Percentiles rank a stretch among this genome's conserved stretches.
Conservation (phyloP, 2,329 filamentous ascomycete genomes). For the Cladosporium sp. region DNA sequence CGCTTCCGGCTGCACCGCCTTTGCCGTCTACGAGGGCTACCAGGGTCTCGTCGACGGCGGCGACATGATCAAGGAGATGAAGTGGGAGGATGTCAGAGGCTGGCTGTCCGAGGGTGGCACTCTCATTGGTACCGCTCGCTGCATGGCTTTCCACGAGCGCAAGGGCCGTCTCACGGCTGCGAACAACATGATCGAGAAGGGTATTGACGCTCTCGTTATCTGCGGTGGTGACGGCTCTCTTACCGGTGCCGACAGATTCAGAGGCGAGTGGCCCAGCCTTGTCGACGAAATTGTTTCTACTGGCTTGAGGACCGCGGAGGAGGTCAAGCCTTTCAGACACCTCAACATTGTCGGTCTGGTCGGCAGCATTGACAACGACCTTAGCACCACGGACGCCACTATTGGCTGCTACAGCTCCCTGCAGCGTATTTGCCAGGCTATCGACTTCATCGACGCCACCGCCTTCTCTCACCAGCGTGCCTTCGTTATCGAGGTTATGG, state of each 20-base stretch:
- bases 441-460: constrained; percentile 95
- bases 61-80: constrained; percentile 79
- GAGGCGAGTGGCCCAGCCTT: constrained; percentile 85
- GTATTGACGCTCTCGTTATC: constrained; percentile 94
- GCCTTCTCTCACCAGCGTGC: constrained; percentile 91
- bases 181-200: constrained; percentile 88
- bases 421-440: constrained; percentile 87
- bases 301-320: constrained; percentile 64
- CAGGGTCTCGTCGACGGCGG: constrained; percentile 90
- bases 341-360: constrained; percentile 96
- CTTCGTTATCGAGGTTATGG: constrained; percentile 99
- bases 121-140: constrained; percentile 90
- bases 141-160: constrained; percentile 87
- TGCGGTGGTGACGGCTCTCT: constrained; percentile 96
- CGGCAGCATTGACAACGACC: constrained; percentile 97
- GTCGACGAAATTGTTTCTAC: constrained; percentile 76
- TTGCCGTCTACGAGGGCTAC: constrained; percentile 77
- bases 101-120: constrained; percentile 94
- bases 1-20: constrained; percentile 57
- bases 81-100: constrained; percentile 91
- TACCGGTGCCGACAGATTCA: constrained; percentile 91
- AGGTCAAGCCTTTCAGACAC: constrained; percentile 72
- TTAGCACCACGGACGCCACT: constrained; percentile 94
- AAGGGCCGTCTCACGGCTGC: constrained; percentile 78
- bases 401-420: constrained; percentile 96